Conservation (phyloP, 345 rosid species). For the Cardamine chenopodiifolia region DNA sequence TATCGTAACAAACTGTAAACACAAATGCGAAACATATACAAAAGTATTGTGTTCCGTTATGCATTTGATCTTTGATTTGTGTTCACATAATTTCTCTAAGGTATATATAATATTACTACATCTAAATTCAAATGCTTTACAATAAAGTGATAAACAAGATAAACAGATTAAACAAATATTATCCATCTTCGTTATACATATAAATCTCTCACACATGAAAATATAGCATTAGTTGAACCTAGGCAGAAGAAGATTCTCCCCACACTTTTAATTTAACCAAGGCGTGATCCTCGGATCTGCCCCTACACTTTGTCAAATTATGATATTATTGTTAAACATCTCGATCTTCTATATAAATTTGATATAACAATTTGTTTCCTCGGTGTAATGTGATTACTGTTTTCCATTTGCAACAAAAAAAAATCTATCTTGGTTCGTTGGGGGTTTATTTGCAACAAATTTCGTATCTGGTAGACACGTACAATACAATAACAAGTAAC, state of each 20-base stretch:
- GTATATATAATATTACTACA: background rate
- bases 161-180: background rate
- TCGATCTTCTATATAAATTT: too few relatives aligned
- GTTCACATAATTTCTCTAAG: too few relatives aligned
- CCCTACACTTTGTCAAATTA: constrained; percentile 3
- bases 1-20: background rate
- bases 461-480: background rate
- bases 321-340: too few relatives aligned
- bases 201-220: background rate
- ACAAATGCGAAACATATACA: background rate
- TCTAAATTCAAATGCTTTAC: background rate
- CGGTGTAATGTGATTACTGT: background rate
- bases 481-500: background rate
- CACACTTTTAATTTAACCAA: constrained; percentile 8
- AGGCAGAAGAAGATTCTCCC: constrained; percentile 19
- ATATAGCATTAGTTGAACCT: background rate
- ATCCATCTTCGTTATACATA: background rate
- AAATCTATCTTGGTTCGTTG: too few relatives aligned
- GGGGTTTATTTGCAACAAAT: too few relatives aligned
- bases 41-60: background rate
- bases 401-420: background rate
- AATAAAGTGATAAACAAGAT: background rate
- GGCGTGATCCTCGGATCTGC: constrained; percentile 34
- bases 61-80: background rate
- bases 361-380: background rate